Evolutionary conservation across 495 filamentous ascomycete genomes (phyloP).

Genomic region (Lasiosphaeris hirsuta): DNA sequence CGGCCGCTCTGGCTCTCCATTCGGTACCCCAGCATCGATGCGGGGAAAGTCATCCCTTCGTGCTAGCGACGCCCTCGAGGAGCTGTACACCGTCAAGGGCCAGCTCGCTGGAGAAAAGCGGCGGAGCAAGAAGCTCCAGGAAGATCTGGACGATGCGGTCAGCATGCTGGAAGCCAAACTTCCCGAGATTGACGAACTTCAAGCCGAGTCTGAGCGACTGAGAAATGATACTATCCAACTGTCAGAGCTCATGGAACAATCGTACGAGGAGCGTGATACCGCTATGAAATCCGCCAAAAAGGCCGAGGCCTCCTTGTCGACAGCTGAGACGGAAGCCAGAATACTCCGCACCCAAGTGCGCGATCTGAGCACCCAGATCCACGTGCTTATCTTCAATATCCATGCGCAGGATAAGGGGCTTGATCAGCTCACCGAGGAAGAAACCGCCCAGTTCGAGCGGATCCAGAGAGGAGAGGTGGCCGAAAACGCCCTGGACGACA

Average conservation of each 20-base stretch:
- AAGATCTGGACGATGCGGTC: constrained; percentile 77
- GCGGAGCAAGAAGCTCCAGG: constrained; percentile 64
- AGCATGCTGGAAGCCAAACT: constrained; percentile 64
- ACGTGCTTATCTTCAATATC: constrained; percentile 79
- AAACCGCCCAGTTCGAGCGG: constrained; percentile 63
- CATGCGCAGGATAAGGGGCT: constrained; percentile 75
- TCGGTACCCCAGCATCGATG: constrained; percentile 51
- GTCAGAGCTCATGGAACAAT: constrained; percentile 62
- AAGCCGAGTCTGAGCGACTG: constrained; percentile 65
- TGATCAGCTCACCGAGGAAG: constrained; percentile 63
- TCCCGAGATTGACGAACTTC: constrained; percentile 63
- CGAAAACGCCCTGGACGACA: constrained; percentile 62
- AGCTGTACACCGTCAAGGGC: constrained; percentile 52
- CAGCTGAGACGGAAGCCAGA: constrained; percentile 66
- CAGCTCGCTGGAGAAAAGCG: constrained; percentile 61
- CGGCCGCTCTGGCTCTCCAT: constrained; percentile 45
- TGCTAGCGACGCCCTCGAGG: constrained; percentile 50
- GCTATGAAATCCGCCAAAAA: constrained; percentile 63
- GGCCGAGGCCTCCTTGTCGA: constrained; percentile 67
- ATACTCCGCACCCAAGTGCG: constrained; percentile 84
- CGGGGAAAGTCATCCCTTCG: constrained; percentile 45
- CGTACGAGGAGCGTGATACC: constrained; percentile 56
- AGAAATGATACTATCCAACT: constrained; percentile 72
- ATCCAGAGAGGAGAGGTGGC: constrained; percentile 63
- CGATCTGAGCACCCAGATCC: constrained; percentile 84